Conservation (phyloP, 805 yeast species). For the Clavispora asparagi region DNA sequence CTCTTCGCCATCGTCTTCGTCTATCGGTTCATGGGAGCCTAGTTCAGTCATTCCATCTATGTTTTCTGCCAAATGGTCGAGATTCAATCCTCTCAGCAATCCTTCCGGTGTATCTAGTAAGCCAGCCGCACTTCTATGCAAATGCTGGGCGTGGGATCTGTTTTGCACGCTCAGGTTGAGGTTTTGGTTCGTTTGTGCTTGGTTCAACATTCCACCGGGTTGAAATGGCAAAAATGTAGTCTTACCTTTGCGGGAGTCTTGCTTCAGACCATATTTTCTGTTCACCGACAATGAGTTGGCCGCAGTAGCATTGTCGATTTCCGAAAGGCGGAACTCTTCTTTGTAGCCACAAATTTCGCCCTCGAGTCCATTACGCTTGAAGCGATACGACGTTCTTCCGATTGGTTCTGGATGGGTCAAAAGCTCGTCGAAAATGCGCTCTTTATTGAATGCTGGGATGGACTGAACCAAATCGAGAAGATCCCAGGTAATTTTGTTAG, state of each 20-base stretch:
- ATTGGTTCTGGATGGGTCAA: slow-evolving; percentile 55
- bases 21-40: slow-evolving; percentile 1
- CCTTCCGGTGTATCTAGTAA: slow-evolving; percentile 83
- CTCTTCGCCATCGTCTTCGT: slow-evolving; percentile 10
- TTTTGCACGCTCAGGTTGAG: slow-evolving; percentile 5
- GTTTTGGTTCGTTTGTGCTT: slow-evolving; percentile 13
- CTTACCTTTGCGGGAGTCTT: slow-evolving; percentile 62
- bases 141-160: slow-evolving; percentile 19
- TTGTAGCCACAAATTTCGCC: slow-evolving; percentile 61
- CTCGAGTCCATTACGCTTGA: slow-evolving; percentile 68
- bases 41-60: slow-evolving; percentile 4
- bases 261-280: slow-evolving; percentile 58
- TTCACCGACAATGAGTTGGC: slow-evolving; percentile 69
- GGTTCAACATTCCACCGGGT: slow-evolving; percentile 71
- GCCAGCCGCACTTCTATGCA: slow-evolving; percentile 69
- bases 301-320: slow-evolving; percentile 53
- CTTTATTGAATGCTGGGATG: slow-evolving; percentile 38
- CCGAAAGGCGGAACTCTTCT: slow-evolving; percentile 44
- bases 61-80: slow-evolving; percentile 11
- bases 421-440: slow-evolving; percentile 40
- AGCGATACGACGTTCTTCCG: slow-evolving; percentile 59
- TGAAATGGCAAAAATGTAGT: slow-evolving; percentile 79
- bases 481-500: slow-evolving; percentile 59
- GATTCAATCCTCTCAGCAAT: slow-evolving; percentile 60
- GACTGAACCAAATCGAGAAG: slow-evolving; percentile 66